phyloP scores from a whole-genome alignment of 2,329 filamentous ascomycete species.

The Talaromyces islandicus region DNA sequence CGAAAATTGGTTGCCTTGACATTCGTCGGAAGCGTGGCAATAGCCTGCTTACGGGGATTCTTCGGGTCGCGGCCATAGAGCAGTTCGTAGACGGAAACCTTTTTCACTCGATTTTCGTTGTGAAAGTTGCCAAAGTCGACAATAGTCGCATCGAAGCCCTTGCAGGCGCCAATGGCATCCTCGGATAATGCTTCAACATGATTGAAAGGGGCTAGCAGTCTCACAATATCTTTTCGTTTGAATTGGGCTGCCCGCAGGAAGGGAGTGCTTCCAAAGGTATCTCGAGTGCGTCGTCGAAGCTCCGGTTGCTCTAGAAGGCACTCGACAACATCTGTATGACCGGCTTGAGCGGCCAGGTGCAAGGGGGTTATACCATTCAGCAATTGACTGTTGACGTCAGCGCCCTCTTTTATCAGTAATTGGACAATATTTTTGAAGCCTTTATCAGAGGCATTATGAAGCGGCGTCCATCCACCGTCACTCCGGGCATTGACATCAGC shows the following conservation, averaged over 20 bases:
- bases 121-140: slow-evolving; percentile 47
- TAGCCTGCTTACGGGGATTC: slow-evolving; percentile 39
- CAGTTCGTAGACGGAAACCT: slow-evolving; percentile 46
- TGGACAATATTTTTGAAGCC: slow-evolving; percentile 41
- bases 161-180: slow-evolving; percentile 40
- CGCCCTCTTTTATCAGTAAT: slow-evolving; percentile 34
- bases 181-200: slow-evolving; percentile 30
- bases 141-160: slow-evolving; percentile 47
- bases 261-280: slow-evolving; percentile 36
- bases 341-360: slow-evolving; percentile 35
- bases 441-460: slow-evolving; percentile 50
- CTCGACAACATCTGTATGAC: slow-evolving; percentile 31
- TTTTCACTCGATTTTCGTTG: slow-evolving; percentile 41
- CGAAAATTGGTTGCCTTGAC: slow-evolving; percentile 45
- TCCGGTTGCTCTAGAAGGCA: slow-evolving; percentile 27
- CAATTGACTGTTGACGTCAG: slow-evolving; percentile 32
- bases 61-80: slow-evolving; percentile 47
- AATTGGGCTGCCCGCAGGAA: slow-evolving; percentile 36
- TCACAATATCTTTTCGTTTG: slow-evolving; percentile 31
- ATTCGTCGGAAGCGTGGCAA: slow-evolving; percentile 43
- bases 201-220: slow-evolving; percentile 31
- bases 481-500: slow-evolving; percentile 44
- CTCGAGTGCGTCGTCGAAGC: slow-evolving; percentile 26
- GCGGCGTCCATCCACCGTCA: slow-evolving; percentile 48
- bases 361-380: slow-evolving; percentile 34